phyloP scores from a whole-genome alignment of 2,329 filamentous ascomycete genomes.

The Meredithiella fracta region DNA sequence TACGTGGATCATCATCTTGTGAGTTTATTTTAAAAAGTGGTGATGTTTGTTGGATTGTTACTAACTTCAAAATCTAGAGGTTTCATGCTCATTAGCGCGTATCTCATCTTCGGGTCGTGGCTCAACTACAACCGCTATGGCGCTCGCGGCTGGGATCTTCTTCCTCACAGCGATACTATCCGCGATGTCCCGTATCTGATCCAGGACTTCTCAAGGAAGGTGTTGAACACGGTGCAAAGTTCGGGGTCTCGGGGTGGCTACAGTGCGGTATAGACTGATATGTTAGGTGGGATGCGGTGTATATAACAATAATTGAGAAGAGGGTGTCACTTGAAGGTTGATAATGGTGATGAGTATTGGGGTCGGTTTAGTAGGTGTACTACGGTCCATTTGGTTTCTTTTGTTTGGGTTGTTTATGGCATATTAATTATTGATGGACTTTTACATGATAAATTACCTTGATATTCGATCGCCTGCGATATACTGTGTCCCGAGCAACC shows the following conservation, averaged over 20 bases:
- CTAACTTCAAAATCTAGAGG: conserved; percentile 35
- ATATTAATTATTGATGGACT: background rate
- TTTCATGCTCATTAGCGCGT: conserved; percentile 72
- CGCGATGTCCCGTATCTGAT: conserved; percentile 83
- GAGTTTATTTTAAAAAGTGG: conserved; percentile 22
- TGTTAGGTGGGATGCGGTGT: background rate
- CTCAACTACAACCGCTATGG: conserved; percentile 97
- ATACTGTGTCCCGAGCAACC: background rate
- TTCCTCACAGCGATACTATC: conserved; percentile 84
- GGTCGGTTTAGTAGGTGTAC: background rate
- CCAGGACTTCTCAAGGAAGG: conserved; percentile 69
- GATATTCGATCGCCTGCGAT: background rate
- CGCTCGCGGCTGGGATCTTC: conserved; percentile 81
- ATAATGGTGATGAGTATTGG: background rate
- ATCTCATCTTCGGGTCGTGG: conserved; percentile 97
- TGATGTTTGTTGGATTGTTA: background rate
- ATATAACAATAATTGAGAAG: background rate
- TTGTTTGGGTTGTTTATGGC: background rate
- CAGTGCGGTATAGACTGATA: conserved; percentile 58
- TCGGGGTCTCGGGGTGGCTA: conserved; percentile 78
- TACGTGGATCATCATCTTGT: conserved; percentile 93
- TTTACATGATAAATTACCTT: background rate
- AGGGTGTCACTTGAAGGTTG: background rate
- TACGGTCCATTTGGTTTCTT: background rate
- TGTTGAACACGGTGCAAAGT: conserved; percentile 72